A percentile compares a stretch with the other conserved stretches of the same genome.
Conservation (phyloP, 257 asterid genomes). For the Rehmannia glutinosa region DNA sequence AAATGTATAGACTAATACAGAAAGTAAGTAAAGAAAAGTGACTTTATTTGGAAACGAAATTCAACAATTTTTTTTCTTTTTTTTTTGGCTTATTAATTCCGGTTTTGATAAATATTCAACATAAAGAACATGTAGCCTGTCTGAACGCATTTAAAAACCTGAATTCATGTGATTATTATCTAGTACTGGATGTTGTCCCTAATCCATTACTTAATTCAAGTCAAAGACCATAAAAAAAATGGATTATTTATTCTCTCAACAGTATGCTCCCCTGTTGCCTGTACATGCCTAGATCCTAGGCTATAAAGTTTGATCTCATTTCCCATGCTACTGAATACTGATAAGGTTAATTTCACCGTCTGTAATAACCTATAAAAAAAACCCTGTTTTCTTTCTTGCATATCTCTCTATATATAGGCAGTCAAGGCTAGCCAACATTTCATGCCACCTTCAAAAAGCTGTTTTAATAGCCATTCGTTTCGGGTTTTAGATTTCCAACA, state of each 20-base stretch:
- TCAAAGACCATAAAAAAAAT: not conserved
- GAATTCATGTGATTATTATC: not conserved
- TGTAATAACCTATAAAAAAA: constrained; percentile 13
- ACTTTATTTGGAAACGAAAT: too few relatives aligned
- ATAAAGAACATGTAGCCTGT: too few relatives aligned
- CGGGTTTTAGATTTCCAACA: not conserved
- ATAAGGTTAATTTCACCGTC: constrained; percentile 25
- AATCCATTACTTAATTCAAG: not conserved
- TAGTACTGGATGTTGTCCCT: not conserved
- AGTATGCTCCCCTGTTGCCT: constrained; percentile 13
- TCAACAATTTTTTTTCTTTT: too few relatives aligned
- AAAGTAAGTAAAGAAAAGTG: too few relatives aligned
- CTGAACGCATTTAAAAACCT: too few relatives aligned
- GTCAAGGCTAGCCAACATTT: constrained; percentile 16
- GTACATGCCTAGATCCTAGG: constrained; percentile 35
- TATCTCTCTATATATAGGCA: constrained; percentile 28
- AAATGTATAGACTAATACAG: too few relatives aligned
- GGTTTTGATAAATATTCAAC: too few relatives aligned
- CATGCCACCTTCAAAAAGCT: constrained; percentile 27
- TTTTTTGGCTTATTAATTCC: too few relatives aligned
- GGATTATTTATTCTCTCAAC: not conserved
- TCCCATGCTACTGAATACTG: constrained; percentile 24
- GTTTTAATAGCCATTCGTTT: not conserved
- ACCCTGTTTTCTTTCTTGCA: not conserved
- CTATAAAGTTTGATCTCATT: constrained; percentile 34